phyloP scores from a whole-genome alignment of 345 rosid species.

The Salix dunnii region DNA sequence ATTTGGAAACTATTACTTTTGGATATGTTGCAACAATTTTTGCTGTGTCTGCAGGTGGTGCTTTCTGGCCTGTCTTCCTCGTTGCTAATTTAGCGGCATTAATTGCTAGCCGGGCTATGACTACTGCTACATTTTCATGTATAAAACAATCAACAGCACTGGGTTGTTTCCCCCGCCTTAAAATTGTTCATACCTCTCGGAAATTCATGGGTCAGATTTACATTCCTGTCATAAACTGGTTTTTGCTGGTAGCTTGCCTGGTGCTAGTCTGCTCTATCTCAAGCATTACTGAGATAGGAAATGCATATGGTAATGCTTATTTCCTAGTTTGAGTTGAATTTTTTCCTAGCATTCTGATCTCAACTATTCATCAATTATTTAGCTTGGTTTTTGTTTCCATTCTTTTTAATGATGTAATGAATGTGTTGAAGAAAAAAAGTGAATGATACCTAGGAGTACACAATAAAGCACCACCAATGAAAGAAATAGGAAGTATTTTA shows the following conservation, averaged over 20 bases:
- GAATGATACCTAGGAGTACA: neutral
- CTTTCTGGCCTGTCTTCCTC: slow-evolving; percentile 82
- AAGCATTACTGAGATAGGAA: slow-evolving; percentile 87
- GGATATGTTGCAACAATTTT: neutral
- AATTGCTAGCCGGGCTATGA: slow-evolving; percentile 97
- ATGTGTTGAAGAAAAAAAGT: neutral
- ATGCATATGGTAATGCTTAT: slow-evolving; percentile 82
- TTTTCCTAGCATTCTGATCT: neutral
- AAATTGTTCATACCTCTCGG: slow-evolving; percentile 94
- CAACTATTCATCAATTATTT: neutral
- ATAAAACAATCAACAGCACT: slow-evolving; percentile 94
- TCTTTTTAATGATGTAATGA: neutral
- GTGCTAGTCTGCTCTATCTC: slow-evolving; percentile 74
- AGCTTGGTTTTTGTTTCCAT: neutral
- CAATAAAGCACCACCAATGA: neutral
- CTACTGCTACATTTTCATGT: slow-evolving; percentile 98
- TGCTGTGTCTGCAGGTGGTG: slow-evolving; percentile 53
- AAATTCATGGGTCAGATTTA: slow-evolving; percentile 99
- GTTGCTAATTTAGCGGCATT: slow-evolving; percentile 91
- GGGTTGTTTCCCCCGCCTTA: slow-evolving; percentile 98
- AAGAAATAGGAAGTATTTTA: neutral
- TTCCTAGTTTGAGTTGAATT: slow-evolving; percentile 2
- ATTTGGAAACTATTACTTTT: slow-evolving; percentile 4
- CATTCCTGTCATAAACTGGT: slow-evolving; percentile 99
- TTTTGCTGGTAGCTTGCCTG: slow-evolving; percentile 81